Evolutionary conservation across 352 stramenopile species (phyloP).

Genomic region (Nothophytophthora sp.): DNA sequence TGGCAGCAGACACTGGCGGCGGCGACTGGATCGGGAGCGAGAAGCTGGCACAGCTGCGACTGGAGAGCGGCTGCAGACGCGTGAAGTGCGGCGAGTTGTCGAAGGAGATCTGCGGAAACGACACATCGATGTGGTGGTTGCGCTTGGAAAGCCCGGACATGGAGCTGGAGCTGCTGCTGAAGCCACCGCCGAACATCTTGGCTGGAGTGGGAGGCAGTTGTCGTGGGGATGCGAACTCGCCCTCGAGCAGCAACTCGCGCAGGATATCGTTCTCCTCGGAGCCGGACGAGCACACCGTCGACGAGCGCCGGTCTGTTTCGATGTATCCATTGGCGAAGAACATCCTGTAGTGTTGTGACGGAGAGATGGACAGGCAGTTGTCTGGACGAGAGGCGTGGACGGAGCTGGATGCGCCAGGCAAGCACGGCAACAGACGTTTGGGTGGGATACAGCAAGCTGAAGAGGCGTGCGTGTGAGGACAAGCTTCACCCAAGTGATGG

Average conservation of each 20-base stretch:
- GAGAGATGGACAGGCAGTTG: slow-evolving; percentile 17
- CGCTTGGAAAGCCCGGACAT: slow-evolving; percentile 38
- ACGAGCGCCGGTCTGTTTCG: slow-evolving; percentile 59
- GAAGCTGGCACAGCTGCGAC: slow-evolving; percentile 39
- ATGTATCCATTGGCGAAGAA: slow-evolving; percentile 76
- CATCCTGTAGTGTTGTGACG: slow-evolving; percentile 34
- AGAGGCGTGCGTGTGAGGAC: slow-evolving; percentile 30
- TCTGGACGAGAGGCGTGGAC: slow-evolving; percentile 21
- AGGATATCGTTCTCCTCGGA: slow-evolving; percentile 77
- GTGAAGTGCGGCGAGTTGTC: slow-evolving; percentile 61
- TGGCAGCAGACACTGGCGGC: slow-evolving; percentile 56
- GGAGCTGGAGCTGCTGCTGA: slow-evolving; percentile 13
- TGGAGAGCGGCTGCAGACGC: slow-evolving; percentile 62
- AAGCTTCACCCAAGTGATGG: slow-evolving; percentile 30
- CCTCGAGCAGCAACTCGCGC: slow-evolving; percentile 70
- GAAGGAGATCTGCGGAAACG: slow-evolving; percentile 72
- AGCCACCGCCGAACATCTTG: slow-evolving; percentile 34
- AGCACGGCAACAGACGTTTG: slow-evolving; percentile 37
- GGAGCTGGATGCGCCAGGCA: too few species aligned
- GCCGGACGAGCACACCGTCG: slow-evolving; percentile 12
- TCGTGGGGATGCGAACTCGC: slow-evolving; percentile 66
- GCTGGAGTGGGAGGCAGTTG: slow-evolving; percentile 50
- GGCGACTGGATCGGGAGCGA: slow-evolving; percentile 38
- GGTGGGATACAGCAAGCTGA: slow-evolving; percentile 35
- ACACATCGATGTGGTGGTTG: slow-evolving; percentile 61